Evolutionary conservation across 2,329 filamentous ascomycete species (phyloP).

Genomic region (Coniochaeta sp.): DNA sequence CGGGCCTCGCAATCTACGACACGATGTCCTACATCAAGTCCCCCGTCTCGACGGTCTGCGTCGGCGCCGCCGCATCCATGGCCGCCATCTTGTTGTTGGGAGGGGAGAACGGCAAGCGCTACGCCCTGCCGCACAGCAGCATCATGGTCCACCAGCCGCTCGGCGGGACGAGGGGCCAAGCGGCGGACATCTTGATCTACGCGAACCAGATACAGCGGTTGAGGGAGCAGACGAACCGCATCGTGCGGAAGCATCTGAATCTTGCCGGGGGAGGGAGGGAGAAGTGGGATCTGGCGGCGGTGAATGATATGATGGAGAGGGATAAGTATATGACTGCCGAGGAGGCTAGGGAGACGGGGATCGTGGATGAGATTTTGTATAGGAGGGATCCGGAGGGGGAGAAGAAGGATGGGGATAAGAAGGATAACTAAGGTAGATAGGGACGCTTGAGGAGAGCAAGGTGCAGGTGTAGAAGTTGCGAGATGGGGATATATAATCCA

Average conservation of each 20-base stretch:
- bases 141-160: conserved; percentile 98
- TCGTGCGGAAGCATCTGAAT: conserved; percentile 82
- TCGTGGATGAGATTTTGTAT: conserved; percentile 83
- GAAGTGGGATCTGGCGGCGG: conserved; percentile 71
- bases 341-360: conserved; percentile 82
- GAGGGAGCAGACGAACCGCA: conserved; percentile 78
- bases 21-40: conserved; percentile 97
- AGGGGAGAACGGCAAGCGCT: conserved; percentile 77
- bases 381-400: conserved; percentile 53
- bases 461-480: not conserved
- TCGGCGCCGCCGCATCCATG: conserved; percentile 94
- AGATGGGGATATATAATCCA: too few relatives aligned
- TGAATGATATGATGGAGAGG: conserved; percentile 93
- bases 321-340: conserved; percentile 89
- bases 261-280: conserved; percentile 61
- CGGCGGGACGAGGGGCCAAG: conserved; percentile 61
- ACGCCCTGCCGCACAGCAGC: conserved; percentile 83
- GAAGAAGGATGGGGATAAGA: conserved; percentile 21
- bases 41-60: conserved; percentile 88
- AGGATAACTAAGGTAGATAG: conserved; percentile 11
- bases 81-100: conserved; percentile 82
- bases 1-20: conserved; percentile 88
- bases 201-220: conserved; percentile 93
- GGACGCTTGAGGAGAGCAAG: not conserved
- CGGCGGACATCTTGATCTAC: conserved; percentile 87